A percentile compares a stretch with the other conserved stretches of the same genome.
Evolutionary conservation across 345 rosid genomes (phyloP).

Genomic region (Gynandropsis gynandra): DNA sequence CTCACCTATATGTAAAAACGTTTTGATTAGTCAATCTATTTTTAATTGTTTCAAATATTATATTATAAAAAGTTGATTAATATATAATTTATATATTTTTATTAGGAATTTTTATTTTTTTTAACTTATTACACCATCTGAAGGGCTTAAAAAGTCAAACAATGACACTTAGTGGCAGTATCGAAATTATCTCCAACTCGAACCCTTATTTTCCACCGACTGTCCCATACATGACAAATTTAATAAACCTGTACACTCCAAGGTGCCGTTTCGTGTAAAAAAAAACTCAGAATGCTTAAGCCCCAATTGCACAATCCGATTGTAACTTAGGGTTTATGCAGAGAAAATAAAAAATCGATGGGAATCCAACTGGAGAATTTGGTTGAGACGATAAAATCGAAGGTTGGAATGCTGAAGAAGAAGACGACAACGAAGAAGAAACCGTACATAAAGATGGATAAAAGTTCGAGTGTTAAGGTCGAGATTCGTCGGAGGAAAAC

Average conservation of each 20-base stretch:
- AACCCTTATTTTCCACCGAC: constrained; percentile 12
- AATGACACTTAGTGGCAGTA: constrained; percentile 28
- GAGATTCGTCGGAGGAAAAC: constrained; percentile 95
- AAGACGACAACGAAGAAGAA: constrained; percentile 34
- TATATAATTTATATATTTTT: no score
- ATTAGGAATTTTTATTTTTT: no score
- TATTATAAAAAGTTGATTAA: no score
- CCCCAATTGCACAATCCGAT: background rate
- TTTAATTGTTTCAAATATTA: no score
- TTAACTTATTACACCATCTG: no score
- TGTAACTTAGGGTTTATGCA: background rate
- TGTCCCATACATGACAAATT: constrained; percentile 11
- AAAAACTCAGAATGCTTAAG: constrained; percentile 6
- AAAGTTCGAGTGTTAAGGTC: constrained; percentile 86
- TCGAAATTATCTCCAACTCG: constrained; percentile 19
- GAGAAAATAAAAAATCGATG: constrained; percentile 30
- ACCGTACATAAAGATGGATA: constrained; percentile 80
- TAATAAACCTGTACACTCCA: no score
- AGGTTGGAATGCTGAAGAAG: constrained; percentile 57
- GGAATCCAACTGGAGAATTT: constrained; percentile 63
- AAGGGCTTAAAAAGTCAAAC: no score
- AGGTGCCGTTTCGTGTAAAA: background rate
- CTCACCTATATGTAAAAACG: no score
- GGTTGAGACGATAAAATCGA: constrained; percentile 82
- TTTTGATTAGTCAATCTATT: no score